phyloP scores from a whole-genome alignment of 2,329 filamentous ascomycete genomes.

The Verruconis gallopava region DNA sequence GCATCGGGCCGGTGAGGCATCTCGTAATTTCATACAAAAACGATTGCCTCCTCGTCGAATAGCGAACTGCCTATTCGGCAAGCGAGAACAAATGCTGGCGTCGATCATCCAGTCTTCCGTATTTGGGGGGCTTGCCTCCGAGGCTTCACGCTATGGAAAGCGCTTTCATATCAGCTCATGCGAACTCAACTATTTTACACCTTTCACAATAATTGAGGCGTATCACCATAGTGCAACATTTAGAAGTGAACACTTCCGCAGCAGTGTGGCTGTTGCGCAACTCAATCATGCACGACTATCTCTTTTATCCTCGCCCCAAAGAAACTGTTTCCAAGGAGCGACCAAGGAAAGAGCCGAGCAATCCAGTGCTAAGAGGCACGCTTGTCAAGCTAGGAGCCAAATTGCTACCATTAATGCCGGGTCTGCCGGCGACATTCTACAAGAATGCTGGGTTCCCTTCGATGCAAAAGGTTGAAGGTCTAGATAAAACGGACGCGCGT shows the following conservation, averaged over 20 bases:
- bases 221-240: no score
- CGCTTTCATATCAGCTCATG: no score
- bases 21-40: no score
- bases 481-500: conserved; percentile 41
- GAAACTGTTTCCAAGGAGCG: not conserved
- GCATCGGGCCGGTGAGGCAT: no score
- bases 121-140: not conserved
- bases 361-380: conserved; percentile 5
- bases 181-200: no score
- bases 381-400: conserved; percentile 2
- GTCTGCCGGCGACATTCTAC: conserved; percentile 38
- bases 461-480: conserved; percentile 41
- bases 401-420: not conserved
- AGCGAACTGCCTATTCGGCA: no score
- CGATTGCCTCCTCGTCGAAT: no score
- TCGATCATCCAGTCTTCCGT: not conserved
- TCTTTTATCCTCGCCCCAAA: conserved; percentile 2
- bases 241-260: no score
- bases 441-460: conserved; percentile 53
- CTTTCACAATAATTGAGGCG: no score
- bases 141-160: no score
- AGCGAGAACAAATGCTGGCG: not conserved
- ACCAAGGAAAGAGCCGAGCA: conserved; percentile 3
- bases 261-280: not conserved
- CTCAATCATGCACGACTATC: not conserved